Evolutionary conservation across 768 basidiomycete species (phyloP).

Genomic region (Russula virescens): DNA sequence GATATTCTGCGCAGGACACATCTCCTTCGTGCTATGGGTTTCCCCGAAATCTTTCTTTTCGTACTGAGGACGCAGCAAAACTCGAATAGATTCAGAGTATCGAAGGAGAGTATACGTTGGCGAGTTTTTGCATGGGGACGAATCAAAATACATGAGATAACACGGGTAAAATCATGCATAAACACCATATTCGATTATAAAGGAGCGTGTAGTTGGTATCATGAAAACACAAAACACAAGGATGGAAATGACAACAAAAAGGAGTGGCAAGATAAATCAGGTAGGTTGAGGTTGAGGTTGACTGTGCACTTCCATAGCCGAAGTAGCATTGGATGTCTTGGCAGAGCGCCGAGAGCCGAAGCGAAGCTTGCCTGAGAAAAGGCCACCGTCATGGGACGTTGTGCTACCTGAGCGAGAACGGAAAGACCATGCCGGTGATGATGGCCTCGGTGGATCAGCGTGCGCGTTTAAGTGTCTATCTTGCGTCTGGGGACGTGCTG

Average conservation of each 20-base stretch:
- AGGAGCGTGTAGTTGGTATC: constrained; percentile 22
- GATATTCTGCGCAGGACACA: not conserved
- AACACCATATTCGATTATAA: constrained; percentile 23
- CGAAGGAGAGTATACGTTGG: constrained; percentile 13
- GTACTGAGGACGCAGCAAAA: constrained; percentile 3
- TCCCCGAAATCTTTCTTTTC: not conserved
- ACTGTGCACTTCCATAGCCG: constrained; percentile 18
- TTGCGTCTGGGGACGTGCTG: constrained; percentile 35
- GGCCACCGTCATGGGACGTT: constrained; percentile 59
- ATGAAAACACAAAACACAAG: constrained; percentile 5
- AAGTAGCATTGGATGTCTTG: constrained; percentile 29
- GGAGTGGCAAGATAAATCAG: not conserved
- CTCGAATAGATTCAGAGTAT: constrained; percentile 1
- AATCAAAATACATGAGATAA: constrained; percentile 19
- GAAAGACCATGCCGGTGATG: constrained; percentile 81
- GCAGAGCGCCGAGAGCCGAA: constrained; percentile 69
- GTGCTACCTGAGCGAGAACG: constrained; percentile 74
- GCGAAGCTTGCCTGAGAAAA: constrained; percentile 67
- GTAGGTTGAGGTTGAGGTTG: not conserved
- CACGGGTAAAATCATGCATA: constrained; percentile 16
- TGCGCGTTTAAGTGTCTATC: constrained; percentile 51
- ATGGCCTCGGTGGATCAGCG: constrained; percentile 50
- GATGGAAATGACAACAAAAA: not conserved
- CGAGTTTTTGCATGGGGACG: constrained; percentile 11
- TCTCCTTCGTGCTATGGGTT: not conserved